Base-by-base conservation (phyloP, 1,139 yeast genomes). In the Sugiyamaella grinbergsii region DNA sequence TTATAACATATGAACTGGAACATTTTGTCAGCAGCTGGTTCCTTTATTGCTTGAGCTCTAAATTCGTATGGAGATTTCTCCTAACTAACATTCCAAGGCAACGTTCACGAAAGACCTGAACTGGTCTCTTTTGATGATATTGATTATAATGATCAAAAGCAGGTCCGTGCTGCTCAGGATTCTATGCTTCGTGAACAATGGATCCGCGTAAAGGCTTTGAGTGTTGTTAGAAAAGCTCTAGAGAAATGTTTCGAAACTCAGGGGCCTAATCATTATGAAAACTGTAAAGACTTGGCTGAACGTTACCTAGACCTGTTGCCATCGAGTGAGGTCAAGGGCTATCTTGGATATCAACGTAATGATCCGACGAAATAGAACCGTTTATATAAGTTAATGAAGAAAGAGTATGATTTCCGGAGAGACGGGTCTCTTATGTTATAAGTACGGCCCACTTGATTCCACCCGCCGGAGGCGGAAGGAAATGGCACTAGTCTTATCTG, bases 91-190 rank as follows among this genome's bases (percentile, higher is more conserved):
- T 23, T 16, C 11, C 13, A 13, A 59, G 61, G 58, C 51, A 51
- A 58, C 18, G 74, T 74, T 68, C 86, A 84, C 70, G 71, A 72
- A 62, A 79, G 88, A 71, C 83, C 88, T 49, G 88, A 84, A 62
- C 76, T 81, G 63, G 93, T 85, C 56, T 86, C 95, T 36, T 87
- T 87, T 64, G 95, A 87, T 71, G 89, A 83, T 60, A 85, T 87
- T 57, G 87, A 85, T 71, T 87, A 87, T 70, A 78, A 78, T 62
- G 82, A 86, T 69, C 76, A 78, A 56, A 71, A 74, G 32, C 82
- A 82, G 58, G 79, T 87, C 46, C 80, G 81, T 51, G 75, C 78
- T 47, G 95, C 95, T 26, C 88, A 90, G 73, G 81, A 80, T 58
- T 79, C 93, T 40, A 76, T 85, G 79, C 64, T 85, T 53, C 81